phyloP scores from a whole-genome alignment of 305 asterid genomes.

The Plantago coronopus region DNA sequence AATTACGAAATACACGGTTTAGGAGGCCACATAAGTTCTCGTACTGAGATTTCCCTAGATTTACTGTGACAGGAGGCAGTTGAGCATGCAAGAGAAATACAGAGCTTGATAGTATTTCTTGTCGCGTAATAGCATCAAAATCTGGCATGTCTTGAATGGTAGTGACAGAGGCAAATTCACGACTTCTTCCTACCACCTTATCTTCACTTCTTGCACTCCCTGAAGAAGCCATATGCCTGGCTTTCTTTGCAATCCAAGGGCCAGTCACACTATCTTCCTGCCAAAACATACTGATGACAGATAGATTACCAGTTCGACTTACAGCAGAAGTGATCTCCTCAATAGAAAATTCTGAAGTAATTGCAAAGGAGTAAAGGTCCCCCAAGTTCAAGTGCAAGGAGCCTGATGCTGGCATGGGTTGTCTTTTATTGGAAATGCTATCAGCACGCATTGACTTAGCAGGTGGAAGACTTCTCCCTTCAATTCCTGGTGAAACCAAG shows the following conservation, averaged over 20 bases:
- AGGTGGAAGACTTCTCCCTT: constrained; percentile 38
- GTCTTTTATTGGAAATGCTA: constrained; percentile 37
- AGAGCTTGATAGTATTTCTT: constrained; percentile 75
- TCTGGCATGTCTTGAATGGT: constrained; percentile 62
- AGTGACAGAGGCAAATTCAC: constrained; percentile 76
- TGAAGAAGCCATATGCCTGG: constrained; percentile 70
- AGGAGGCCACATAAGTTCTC: constrained; percentile 50
- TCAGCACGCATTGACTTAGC: constrained; percentile 37
- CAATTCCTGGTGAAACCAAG: constrained; percentile 40
- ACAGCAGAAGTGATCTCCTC: constrained; percentile 52
- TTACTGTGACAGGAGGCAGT: constrained; percentile 52
- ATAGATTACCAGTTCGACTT: constrained; percentile 40
- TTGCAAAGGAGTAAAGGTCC: constrained; percentile 47
- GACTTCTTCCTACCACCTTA: constrained; percentile 47
- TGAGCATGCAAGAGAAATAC: constrained; percentile 56
- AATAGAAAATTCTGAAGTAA: constrained; percentile 47
- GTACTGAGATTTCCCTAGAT: constrained; percentile 50
- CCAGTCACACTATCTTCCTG: constrained; percentile 68
- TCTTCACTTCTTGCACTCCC: constrained; percentile 53
- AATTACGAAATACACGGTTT: constrained; percentile 44
- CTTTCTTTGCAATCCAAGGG: constrained; percentile 82
- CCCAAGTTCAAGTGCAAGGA: constrained; percentile 64
- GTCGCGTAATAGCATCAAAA: constrained; percentile 46
- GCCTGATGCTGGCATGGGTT: constrained; percentile 37
- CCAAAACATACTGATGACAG: constrained; percentile 73